These are phyloP conservation scores for Candida yuanshanica DNA, from an alignment of 805 yeast genomes.

Conservation along the genomic window DNA sequence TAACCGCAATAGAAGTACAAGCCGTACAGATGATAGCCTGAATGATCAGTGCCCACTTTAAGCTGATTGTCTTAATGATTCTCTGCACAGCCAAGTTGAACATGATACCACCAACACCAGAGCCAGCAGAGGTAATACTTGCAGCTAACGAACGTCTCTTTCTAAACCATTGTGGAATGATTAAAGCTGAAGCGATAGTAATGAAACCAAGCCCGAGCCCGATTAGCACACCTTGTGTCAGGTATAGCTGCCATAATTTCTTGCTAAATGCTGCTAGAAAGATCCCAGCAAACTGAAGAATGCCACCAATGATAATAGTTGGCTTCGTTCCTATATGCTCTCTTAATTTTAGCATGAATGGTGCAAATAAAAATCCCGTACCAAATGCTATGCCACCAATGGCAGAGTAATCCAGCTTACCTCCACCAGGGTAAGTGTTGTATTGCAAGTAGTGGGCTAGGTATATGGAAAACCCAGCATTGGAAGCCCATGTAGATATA, in stretches of 20 bases:
- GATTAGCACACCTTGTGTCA: conserved; percentile 60
- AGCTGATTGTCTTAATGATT: conserved; percentile 24
- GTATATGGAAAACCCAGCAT: conserved; percentile 29
- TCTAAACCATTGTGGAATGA: conserved; percentile 66
- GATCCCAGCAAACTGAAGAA: conserved; percentile 35
- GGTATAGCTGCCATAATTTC: conserved; percentile 54
- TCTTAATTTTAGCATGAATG: conserved; percentile 41
- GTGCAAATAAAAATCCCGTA: conserved; percentile 48
- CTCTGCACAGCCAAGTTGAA: conserved; percentile 27
- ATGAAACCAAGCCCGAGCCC: conserved; percentile 41
- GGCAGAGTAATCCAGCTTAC: conserved; percentile 52
- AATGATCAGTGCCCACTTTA: conserved; percentile 28
- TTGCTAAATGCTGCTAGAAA: conserved; percentile 47
- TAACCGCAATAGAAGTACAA: conserved; percentile 27
- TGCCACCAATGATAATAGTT: conserved; percentile 43
- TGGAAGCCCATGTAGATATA: conserved; percentile 25
- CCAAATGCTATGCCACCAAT: conserved; percentile 61
- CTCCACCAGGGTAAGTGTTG: conserved; percentile 44
- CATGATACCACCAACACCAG: conserved; percentile 38
- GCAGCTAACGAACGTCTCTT: conserved; percentile 46
- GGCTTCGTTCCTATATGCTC: conserved; percentile 37
- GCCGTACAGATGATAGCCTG: conserved; percentile 31
- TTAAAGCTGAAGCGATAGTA: conserved; percentile 45
- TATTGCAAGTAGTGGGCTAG: conserved; percentile 48
- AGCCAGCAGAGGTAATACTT: conserved; percentile 33